These are phyloP conservation scores for Evernia prunastri DNA, from an alignment of 495 filamentous ascomycete species.

Conservation along the genomic window DNA sequence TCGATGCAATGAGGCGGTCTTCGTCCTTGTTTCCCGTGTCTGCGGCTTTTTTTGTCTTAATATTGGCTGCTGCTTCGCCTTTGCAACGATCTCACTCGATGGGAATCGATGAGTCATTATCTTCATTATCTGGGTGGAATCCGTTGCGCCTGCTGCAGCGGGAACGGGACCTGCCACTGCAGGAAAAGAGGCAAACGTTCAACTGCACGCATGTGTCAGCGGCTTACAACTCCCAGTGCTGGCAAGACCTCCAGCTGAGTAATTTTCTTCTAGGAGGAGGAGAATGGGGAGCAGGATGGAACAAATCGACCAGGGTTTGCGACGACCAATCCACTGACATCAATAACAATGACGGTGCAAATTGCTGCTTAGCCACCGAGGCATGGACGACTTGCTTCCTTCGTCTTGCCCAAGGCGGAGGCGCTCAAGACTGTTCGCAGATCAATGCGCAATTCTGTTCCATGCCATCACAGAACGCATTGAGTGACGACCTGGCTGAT, in stretches of 20 bases:
- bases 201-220: slow-evolving; percentile 21
- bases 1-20: slow-evolving; percentile 1
- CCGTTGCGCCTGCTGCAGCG: background rate
- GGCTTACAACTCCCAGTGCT: slow-evolving; percentile 18
- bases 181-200: slow-evolving; percentile 15
- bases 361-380: slow-evolving; percentile 15
- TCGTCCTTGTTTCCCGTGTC: background rate
- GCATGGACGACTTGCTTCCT: slow-evolving; percentile 24
- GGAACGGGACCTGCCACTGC: background rate
- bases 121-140: background rate
- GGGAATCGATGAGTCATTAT: background rate
- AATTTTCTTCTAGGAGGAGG: slow-evolving; percentile 15
- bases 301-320: slow-evolving; percentile 11
- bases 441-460: slow-evolving; percentile 20
- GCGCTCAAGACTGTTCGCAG: slow-evolving; percentile 17
- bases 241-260: slow-evolving; percentile 14
- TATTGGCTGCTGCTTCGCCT: slow-evolving; percentile 4
- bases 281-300: slow-evolving; percentile 16
- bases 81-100: background rate
- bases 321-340: background rate
- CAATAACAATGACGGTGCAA: slow-evolving; percentile 16
- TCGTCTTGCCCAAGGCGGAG: slow-evolving; percentile 12
- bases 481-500: background rate
- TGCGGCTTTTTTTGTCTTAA: slow-evolving; percentile 1
- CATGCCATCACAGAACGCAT: background rate